phyloP scores from a whole-genome alignment of 257 asterid species.

The Ilex asprella region DNA sequence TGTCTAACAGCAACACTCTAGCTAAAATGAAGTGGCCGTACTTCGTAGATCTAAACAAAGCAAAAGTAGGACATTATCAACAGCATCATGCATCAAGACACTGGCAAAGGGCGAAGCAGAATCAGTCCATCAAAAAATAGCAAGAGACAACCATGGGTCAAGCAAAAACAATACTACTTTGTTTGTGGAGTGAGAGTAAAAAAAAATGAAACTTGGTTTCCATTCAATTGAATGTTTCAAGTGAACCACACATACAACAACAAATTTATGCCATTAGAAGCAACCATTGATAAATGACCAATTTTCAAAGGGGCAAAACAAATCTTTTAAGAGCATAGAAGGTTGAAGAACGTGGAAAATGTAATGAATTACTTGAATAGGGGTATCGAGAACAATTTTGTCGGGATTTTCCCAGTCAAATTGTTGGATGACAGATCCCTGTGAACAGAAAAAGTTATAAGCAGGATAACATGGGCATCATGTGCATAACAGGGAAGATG shows the following conservation, averaged over 20 bases:
- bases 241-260: too few relatives aligned
- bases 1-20: too few relatives aligned
- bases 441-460: constrained; percentile 9
- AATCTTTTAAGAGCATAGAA: neutral
- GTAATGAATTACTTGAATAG: constrained; percentile 46
- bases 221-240: too few relatives aligned
- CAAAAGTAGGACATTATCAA: too few relatives aligned
- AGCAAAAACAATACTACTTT: too few relatives aligned
- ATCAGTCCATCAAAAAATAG: neutral
- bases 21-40: too few relatives aligned
- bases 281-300: neutral
- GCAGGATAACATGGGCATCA: neutral
- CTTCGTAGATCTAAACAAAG: too few relatives aligned
- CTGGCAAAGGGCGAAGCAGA: neutral
- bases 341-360: neutral
- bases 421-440: constrained; percentile 83
- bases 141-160: too few relatives aligned
- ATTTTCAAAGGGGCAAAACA: neutral
- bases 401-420: constrained; percentile 68
- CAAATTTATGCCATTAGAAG: neutral
- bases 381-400: constrained; percentile 44
- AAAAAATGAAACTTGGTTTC: too few relatives aligned
- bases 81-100: neutral
- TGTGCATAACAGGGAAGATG: neutral
- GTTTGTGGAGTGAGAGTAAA: too few relatives aligned